Percentiles rank a stretch among this genome's conserved stretches.
Conservation (phyloP, 1,284 basidiomycete species). For the Trichosporon coremiiforme region DNA sequence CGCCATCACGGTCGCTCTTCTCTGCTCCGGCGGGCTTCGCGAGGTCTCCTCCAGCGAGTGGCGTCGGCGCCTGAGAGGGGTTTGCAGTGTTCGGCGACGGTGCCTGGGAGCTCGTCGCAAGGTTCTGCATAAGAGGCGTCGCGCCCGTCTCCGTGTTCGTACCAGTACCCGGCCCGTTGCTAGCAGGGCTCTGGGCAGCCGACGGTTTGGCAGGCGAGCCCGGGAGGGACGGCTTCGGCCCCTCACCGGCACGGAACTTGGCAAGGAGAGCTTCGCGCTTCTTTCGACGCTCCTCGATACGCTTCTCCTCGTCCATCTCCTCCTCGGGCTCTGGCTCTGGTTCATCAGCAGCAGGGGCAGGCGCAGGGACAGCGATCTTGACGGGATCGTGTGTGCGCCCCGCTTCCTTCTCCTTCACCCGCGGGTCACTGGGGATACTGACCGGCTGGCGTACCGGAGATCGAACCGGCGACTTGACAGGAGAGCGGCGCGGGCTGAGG, state of each 20-base stretch:
- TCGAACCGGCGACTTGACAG: background rate
- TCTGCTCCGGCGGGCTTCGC: conserved; percentile 35
- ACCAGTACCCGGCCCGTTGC: conserved; percentile 44
- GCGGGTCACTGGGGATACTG: conserved; percentile 39
- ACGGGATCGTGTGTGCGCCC: background rate
- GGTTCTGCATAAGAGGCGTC: conserved; percentile 42
- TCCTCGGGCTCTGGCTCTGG: conserved; percentile 60
- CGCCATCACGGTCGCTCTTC: conserved; percentile 29
- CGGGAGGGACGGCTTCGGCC: conserved; percentile 24
- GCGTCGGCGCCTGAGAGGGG: conserved; percentile 45
- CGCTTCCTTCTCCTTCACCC: conserved; percentile 3
- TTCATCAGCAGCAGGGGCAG: conserved; percentile 28
- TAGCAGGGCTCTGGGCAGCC: conserved; percentile 43
- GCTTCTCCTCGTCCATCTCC: conserved; percentile 68
- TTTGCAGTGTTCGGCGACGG: conserved; percentile 38
- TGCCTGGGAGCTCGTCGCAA: conserved; percentile 37
- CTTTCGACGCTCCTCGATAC: conserved; percentile 74
- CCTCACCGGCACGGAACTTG: conserved; percentile 62
- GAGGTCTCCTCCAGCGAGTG: conserved; percentile 50
- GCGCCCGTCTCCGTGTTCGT: conserved; percentile 42
- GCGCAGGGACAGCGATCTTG: conserved; percentile 30
- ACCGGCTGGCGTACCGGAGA: conserved; percentile 45
- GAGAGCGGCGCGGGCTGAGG: conserved; percentile 10
- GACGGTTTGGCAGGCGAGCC: conserved; percentile 28
- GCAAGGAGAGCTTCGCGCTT: conserved; percentile 82